Evolutionary conservation across 2,329 filamentous ascomycete genomes (phyloP).

Genomic region (Pseudodiploospora longispora): DNA sequence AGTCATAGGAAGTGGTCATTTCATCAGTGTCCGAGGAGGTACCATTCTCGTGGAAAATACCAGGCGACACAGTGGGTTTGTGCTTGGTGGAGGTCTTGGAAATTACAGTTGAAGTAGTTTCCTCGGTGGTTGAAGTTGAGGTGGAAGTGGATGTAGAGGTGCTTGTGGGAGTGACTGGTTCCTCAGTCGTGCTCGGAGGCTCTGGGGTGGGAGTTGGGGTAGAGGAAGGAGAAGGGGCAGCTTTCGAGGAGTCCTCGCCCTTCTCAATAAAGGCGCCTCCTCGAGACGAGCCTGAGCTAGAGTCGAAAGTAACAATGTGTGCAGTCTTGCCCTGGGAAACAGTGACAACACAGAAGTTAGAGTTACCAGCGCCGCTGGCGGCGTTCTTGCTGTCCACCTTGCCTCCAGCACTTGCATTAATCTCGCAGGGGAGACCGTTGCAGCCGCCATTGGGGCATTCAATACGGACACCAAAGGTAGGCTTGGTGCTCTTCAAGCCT

Average conservation of each 20-base stretch:
- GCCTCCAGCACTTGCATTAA: slow-evolving; percentile 53
- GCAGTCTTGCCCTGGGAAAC: slow-evolving; percentile 58
- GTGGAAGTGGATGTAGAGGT: slow-evolving; percentile 7
- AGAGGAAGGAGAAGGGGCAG: slow-evolving; percentile 6
- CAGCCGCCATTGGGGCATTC: slow-evolving; percentile 59
- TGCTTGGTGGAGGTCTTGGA: slow-evolving; percentile 10
- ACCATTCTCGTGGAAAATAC: slow-evolving; percentile 48
- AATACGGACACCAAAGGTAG: slow-evolving; percentile 61
- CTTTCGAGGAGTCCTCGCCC: neutral
- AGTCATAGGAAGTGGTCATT: neutral
- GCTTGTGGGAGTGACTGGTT: slow-evolving; percentile 6
- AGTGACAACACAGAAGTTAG: slow-evolving; percentile 69
- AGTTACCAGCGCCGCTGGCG: slow-evolving; percentile 56
- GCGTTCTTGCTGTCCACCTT: slow-evolving; percentile 48
- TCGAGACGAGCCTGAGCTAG: slow-evolving; percentile 11
- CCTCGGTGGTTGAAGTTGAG: slow-evolving; percentile 5
- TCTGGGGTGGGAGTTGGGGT: slow-evolving; percentile 11
- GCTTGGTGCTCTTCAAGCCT: slow-evolving; percentile 46
- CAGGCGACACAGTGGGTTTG: slow-evolving; percentile 28
- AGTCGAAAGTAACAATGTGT: slow-evolving; percentile 55
- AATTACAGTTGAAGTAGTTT: slow-evolving; percentile 5
- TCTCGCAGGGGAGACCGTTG: slow-evolving; percentile 66
- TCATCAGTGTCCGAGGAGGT: slow-evolving; percentile 18
- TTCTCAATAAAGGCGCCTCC: neutral
- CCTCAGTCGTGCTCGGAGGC: neutral